Evolutionary conservation across 371 early-diverging fungal species (phyloP), one percentile per base, ranked within the genome.

Genomic region (Mucor mucedo): DNA sequence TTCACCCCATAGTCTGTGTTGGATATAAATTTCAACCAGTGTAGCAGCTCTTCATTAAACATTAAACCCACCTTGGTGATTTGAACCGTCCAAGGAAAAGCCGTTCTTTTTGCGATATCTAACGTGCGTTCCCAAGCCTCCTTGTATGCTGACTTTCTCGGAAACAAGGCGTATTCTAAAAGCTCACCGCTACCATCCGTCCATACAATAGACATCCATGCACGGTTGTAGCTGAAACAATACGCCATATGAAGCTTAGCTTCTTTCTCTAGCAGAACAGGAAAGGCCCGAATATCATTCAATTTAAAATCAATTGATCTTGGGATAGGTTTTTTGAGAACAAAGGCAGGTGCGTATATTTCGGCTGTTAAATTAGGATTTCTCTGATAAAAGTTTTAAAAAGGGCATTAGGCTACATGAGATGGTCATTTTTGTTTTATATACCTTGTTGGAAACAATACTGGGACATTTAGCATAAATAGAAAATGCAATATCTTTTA

Each of bases 401-500:
- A 21, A 21, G 21, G 21, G 21, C 21, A 21, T 21, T 21, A 21
- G 1, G 21, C 21, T 21, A 21, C 21, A 21, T 21, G 21, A 21
- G 1, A 21, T 21, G 21, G 21, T 21, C n/a, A 38, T 52, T 33
- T 35, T n/a, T 49, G 10, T 21, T 48, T 35, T 30, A 11, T 39
- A 41, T 30, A 62, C 61, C 13, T 72, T 63, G 32, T 72, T 52
- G 47, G 69, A 71, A 14, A 79, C 60, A 14, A 73, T 52, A 39
- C 69, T 52, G 49, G 62, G 65, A 60, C 80, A 82, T 61, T 73
- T 78, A 5, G 69, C 65, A 52, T 82, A 84, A 8, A 84, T 80
- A 3, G 81, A 71, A 42, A 84, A 84, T 10, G 84, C 82, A 63
- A 84, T 71, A 2, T 84, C 81, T 52, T 73, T 71, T 11, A 82